These are phyloP conservation scores for Fusarium odoratissimum DNA, from an alignment of 2,329 filamentous ascomycete genomes.

Conservation along the genomic window DNA sequence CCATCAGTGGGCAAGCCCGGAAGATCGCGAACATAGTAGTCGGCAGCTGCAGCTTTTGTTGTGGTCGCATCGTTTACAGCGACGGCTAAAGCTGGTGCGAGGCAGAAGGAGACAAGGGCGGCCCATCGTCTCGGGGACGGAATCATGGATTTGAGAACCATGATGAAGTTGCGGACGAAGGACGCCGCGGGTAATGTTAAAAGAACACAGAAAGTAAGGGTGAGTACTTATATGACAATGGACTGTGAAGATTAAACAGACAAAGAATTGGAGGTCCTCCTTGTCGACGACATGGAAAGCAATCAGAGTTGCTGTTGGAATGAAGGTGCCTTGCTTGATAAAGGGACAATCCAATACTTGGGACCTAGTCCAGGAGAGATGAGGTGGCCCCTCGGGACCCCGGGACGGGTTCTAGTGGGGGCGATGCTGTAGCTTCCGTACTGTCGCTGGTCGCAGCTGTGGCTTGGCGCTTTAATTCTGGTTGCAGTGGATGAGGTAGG, in stretches of 20 bases:
- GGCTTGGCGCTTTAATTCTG: slow-evolving; percentile 20
- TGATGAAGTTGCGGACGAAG: slow-evolving; percentile 35
- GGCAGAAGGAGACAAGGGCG: slow-evolving; percentile 51
- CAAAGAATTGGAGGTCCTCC: slow-evolving; percentile 1
- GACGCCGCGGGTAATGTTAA: slow-evolving; percentile 26
- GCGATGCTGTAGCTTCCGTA: slow-evolving; percentile 18
- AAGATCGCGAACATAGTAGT: slow-evolving; percentile 89
- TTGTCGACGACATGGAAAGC: slow-evolving; percentile 16
- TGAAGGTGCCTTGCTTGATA: slow-evolving; percentile 21
- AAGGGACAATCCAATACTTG: slow-evolving; percentile 10
- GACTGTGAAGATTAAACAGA: slow-evolving; percentile 5
- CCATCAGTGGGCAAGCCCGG: slow-evolving; percentile 81
- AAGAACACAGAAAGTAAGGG: slow-evolving; percentile 13
- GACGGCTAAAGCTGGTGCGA: slow-evolving; percentile 55
- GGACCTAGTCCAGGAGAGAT: slow-evolving; percentile 24
- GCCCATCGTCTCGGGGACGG: slow-evolving; percentile 47
- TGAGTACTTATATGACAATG: slow-evolving; percentile 14
- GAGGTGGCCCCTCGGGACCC: slow-evolving; percentile 38
- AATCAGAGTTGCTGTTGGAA: slow-evolving; percentile 33
- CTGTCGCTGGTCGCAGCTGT: slow-evolving; percentile 19
- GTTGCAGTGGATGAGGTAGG: slow-evolving; percentile 9
- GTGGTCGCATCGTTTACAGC: slow-evolving; percentile 36
- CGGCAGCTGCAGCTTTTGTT: slow-evolving; percentile 62
- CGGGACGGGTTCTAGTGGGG: slow-evolving; percentile 31
- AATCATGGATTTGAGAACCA: slow-evolving; percentile 43